Conservation (phyloP, 441 rosid genomes). For the Syzygium syzygioides region DNA sequence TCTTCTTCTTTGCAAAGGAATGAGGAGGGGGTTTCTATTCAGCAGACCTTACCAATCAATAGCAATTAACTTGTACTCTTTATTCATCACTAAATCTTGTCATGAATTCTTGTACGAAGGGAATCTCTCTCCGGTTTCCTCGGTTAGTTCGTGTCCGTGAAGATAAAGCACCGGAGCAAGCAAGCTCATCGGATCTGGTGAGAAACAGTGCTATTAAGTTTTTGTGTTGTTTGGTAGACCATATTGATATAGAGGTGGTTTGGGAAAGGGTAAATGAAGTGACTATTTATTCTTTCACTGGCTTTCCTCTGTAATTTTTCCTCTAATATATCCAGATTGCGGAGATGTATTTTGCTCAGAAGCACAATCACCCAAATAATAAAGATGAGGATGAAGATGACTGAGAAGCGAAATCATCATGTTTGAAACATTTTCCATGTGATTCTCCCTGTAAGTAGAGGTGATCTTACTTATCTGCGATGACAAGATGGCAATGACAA, state of each 20-base stretch:
- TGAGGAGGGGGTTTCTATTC: background rate
- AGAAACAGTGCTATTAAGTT: slow-evolving; percentile 4
- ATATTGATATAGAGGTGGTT: background rate
- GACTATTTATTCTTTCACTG: background rate
- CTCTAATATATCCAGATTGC: slow-evolving; percentile 53
- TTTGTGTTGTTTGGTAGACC: background rate
- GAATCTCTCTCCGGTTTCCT: slow-evolving; percentile 86
- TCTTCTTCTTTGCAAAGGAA: background rate
- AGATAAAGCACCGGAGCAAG: slow-evolving; percentile 81
- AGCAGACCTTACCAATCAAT: background rate
- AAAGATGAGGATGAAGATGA: slow-evolving; percentile 60
- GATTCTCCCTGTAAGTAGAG: background rate
- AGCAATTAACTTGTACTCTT: background rate
- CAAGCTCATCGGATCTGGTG: slow-evolving; percentile 85
- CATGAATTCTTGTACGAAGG: slow-evolving; percentile 30
- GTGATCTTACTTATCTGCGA: slow-evolving; percentile 7
- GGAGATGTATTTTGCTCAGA: slow-evolving; percentile 79
- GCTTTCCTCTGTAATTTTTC: background rate
- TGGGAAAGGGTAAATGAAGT: background rate
- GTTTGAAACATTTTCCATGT: background rate
- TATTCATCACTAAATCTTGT: background rate
- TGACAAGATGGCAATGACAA: slow-evolving; percentile 20
- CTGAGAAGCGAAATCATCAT: slow-evolving; percentile 21
- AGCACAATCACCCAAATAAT: slow-evolving; percentile 61
- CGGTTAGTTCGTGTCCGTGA: slow-evolving; percentile 73